Base-by-base conservation (phyloP, 345 rosid genomes). In the Brassica carinata region DNA sequence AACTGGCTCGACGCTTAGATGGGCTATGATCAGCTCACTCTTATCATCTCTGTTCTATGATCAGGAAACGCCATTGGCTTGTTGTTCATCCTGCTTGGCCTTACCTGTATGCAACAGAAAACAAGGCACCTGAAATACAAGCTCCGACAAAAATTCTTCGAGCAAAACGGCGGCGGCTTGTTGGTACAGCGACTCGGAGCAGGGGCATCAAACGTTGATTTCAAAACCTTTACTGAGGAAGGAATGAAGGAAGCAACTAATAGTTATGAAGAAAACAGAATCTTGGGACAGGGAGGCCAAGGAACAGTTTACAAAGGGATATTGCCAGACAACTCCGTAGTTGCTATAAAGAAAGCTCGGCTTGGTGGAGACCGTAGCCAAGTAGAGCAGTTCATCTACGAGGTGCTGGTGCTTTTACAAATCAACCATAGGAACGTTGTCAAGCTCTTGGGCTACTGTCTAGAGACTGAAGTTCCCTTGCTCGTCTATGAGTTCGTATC, bases 401-500 rank as follows among this genome's bases (percentile, higher is more conserved):
- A 89, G 62, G 81, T 89, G 17, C 23, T 73, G 0, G 86, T 89
- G 3, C 84, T 88, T 2, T 84, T 86, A 1, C 84, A 85, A 69
- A 85, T 88, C 69, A 85, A 88, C 61, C 89, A 83, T 4, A 76
- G 82, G 55, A 82, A 88, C 5, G 86, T 84, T 29, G n/a, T n/a
- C n/a, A n/a, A n/a, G n/a, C n/a, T n/a, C n/a, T n/a, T n/a, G n/a
- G n/a, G n/a, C n/a, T n/a, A n/a, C n/a, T n/a, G n/a, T n/a, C n/a
- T n/a, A n/a, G n/a, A n/a, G n/a, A n/a, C n/a, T n/a, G n/a, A n/a
- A n/a, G n/a, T n/a, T n/a, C n/a, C n/a, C n/a, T n/a, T n/a, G n/a
- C n/a, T n/a, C n/a, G n/a, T n/a, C n/a, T n/a, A n/a, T n/a, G n/a
- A n/a, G n/a, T n/a, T n/a, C n/a, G n/a, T n/a, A n/a, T n/a, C n/a